Evolutionary conservation across 2,329 filamentous ascomycete species (phyloP), one percentile per base, ranked within the genome.

Genomic region (Penicillium sp.): DNA sequence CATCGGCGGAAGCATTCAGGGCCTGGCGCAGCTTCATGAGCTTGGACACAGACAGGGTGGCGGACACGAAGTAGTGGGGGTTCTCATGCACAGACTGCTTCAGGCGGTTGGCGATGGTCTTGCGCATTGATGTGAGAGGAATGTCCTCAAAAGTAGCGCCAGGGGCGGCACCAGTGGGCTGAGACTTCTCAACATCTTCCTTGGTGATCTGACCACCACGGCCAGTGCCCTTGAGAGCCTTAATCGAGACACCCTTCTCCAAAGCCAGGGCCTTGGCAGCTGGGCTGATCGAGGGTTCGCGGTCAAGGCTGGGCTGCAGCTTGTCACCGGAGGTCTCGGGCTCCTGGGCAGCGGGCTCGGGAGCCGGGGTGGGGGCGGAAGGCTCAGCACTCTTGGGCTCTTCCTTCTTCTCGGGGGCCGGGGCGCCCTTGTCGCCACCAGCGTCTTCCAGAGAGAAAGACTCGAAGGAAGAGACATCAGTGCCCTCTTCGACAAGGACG

Each of bases 31-130:
- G 88, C 76, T 95, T 96, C 60, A 95, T 74, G 32, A 98, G 85
- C 79, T 96, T 96, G 67, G 75, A 78, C 50, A 98, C 92, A 41
- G 90, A 96, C 62, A 98, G 78, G 55, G 80, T 80, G 58, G 87
- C 84, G 57, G 86, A 86, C 59, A 98, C 90, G 65, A 90, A 98
- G 80, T 94, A 98, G 77, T 96, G 92, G 44, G 92, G 92, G 77
- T 95, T 96, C 70, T 90, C 82, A 68, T 85, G 80, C 67, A 86
- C 77, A 29, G 90, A 96, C 72, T 95, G 77, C 60, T 82, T 82
- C 43, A 98, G 84, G 55, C 92, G 87, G 68, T 72, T 80, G 67
- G 92, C 92, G 66, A 98, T 98, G 52, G 85, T 89, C 80, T 95
- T 96, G 75, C 92, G 89, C 92, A 98, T 98, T 65, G 84, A 84